Evolutionary conservation across 73 alveolate species (phyloP), one percentile per base, ranked within the genome.

Genomic region (Blepharisma japonicum): DNA sequence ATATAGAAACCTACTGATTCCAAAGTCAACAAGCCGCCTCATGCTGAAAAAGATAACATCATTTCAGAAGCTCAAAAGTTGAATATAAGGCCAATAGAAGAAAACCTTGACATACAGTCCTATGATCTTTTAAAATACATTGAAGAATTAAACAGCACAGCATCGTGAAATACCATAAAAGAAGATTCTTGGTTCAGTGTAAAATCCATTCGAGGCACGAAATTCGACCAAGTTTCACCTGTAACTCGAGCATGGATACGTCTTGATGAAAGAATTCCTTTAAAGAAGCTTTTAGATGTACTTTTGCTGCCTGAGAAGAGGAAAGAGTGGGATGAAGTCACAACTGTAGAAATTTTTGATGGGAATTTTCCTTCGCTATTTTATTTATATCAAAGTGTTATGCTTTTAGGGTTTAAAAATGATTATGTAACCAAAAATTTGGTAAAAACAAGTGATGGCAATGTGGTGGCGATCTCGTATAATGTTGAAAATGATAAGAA

Each of bases 251-350:
- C 23, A 14, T 11, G 23, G 47, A 0, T 61, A 1, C 14, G 3
- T 9, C 23, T 61, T 25, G 74, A 61, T 25, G 11, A 61, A 14
- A n/a, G 23, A 61, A 39, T 61, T 9, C 74, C 74, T 20, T 25
- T 61, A 9, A 20, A 0, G 3, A 8, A 14, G 18, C 11, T 61
- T 9, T 25, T 61, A 14, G 74, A 61, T 39, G 49, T 20, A 5
- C 11, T 61, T 9, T 14, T 14, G 14, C 2, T 61, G 39, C 47
- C n/a, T 18, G 74, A n/a, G 3, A 18, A 25, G 4, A 61, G 74
- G 23, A 61, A 14, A 11, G 18, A 61, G 23, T 61, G 74, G 74
- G 74, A 61, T 61, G 23, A n/a, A 20, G 23, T 61, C 23, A 18
- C 14, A 11, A 25, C 11, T 8, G 0, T 61, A 14, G 46, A 61